Evolutionary conservation across 305 asterid genomes (phyloP), one percentile per base, ranked within the genome.

Genomic region (Caryopteris hybrid): DNA sequence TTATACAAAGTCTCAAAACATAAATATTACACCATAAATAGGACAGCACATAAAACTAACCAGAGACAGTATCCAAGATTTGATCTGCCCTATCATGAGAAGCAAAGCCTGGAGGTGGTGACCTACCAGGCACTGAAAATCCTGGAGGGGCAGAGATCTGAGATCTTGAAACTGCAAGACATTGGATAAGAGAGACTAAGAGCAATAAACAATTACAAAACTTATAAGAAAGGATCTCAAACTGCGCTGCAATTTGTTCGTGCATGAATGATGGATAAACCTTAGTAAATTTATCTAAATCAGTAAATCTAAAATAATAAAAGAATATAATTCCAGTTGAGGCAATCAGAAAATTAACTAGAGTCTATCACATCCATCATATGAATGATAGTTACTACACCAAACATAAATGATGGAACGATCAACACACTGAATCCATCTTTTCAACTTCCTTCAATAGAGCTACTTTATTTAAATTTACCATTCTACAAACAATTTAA

Each of bases 71-170:
- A 22, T 79, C 83, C 20, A 76, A 80, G 68, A 55, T 60, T 61
- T 85, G 91, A 31, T 82, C 88, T 18, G 79, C 77, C 79, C 95
- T 83, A 68, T 84, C 96, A 71, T 84, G 88, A 71, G 96, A 79
- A 22, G 83, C 45, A 80, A 94, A 94, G 21, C 99, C 98, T 42
- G 98, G 99, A 41, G 98, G 97, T n/a, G 98, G 88, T 50, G 92
- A 85, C 80, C 95, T 81, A 76, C 73, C 82, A 45, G 96, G 90
- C 21, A 72, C 81, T 8, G 89, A 80, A 84, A 91, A 94, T 13
- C 99, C 98, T 20, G 99, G 99, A 61, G 99, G 99, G 17, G 98
- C 96, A 17, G 95, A 78, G 78, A 89, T 77, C 73, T 87, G 98
- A 71, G 98, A 79, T 79, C 96, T 86, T 22, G 91, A 78, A 85